A percentile compares a stretch with the other conserved stretches of the same genome.
Conservation (phyloP, 257 asterid species). For the Nicotiana tomentosiformis region DNA sequence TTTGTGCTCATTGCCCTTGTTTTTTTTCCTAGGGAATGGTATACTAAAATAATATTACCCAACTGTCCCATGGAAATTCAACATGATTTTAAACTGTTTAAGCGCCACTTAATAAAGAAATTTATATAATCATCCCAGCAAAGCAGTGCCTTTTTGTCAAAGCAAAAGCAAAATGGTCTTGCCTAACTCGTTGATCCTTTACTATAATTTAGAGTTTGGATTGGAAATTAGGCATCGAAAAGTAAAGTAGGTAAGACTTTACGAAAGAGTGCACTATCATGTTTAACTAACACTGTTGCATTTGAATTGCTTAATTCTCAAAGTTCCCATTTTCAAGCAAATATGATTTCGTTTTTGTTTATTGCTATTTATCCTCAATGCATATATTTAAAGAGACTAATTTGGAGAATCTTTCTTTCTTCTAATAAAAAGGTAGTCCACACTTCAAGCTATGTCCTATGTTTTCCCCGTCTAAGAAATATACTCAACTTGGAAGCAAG, state of each 20-base stretch:
- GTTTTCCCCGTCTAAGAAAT: conserved; percentile 6
- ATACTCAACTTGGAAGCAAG: not conserved
- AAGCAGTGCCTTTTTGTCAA: not conserved
- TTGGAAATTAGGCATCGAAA: not conserved
- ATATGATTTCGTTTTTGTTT: conserved; percentile 10
- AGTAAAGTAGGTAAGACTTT: not conserved
- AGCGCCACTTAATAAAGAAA: not conserved
- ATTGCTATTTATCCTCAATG: not conserved
- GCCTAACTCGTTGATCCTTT: not conserved
- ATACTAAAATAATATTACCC: not conserved
- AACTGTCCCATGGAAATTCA: not conserved
- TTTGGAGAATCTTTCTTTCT: not conserved
- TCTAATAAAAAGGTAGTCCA: not conserved
- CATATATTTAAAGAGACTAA: not conserved
- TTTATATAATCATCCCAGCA: not conserved
- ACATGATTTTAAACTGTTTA: not conserved
- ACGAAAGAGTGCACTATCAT: not conserved
- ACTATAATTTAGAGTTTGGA: not conserved
- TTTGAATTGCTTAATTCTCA: conserved; percentile 15
- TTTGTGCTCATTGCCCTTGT: not conserved
- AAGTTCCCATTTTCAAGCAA: conserved; percentile 16
- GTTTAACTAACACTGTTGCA: not conserved
- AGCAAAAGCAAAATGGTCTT: conserved; percentile 5
- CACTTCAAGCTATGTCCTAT: conserved; percentile 4
- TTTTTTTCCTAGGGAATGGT: not conserved